Percentiles rank a stretch among this genome's conserved stretches.
Evolutionary conservation across 2,329 filamentous ascomycete genomes (phyloP).

Genomic region (Botrytis hyacinthi): DNA sequence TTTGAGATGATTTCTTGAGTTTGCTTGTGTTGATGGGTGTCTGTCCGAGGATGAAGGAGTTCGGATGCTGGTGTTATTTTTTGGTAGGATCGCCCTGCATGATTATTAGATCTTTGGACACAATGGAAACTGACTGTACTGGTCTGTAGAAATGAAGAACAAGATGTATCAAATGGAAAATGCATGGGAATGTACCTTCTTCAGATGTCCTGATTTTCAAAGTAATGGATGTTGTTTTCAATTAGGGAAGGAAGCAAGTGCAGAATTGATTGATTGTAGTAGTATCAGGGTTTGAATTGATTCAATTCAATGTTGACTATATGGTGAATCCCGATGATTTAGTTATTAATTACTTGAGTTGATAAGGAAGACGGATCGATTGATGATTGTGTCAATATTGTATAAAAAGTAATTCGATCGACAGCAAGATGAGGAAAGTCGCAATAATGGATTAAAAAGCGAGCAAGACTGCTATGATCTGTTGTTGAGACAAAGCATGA

Average conservation of each 20-base stretch:
- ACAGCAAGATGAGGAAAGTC: neutral
- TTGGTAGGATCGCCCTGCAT: neutral
- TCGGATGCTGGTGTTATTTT: neutral
- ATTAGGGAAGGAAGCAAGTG: neutral
- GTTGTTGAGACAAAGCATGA: slow-evolving; percentile 16
- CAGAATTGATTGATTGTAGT: neutral
- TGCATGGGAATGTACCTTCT: neutral
- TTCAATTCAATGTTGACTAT: neutral
- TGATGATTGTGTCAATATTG: neutral
- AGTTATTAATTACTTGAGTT: neutral
- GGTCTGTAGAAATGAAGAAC: neutral
- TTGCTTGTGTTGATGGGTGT: neutral
- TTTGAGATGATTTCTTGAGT: neutral
- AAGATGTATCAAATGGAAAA: neutral
- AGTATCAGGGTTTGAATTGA: neutral
- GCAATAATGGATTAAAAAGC: slow-evolving; percentile 8
- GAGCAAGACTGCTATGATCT: slow-evolving; percentile 14
- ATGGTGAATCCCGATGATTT: neutral
- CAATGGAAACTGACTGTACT: neutral
- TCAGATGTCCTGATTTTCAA: neutral
- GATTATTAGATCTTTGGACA: neutral
- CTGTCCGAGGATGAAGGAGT: neutral
- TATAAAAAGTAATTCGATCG: neutral
- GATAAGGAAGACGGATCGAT: neutral
- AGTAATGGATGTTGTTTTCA: neutral